Evolutionary conservation across 2,329 filamentous ascomycete species (phyloP).

Genomic region (Colletotrichum liaoningense): DNA sequence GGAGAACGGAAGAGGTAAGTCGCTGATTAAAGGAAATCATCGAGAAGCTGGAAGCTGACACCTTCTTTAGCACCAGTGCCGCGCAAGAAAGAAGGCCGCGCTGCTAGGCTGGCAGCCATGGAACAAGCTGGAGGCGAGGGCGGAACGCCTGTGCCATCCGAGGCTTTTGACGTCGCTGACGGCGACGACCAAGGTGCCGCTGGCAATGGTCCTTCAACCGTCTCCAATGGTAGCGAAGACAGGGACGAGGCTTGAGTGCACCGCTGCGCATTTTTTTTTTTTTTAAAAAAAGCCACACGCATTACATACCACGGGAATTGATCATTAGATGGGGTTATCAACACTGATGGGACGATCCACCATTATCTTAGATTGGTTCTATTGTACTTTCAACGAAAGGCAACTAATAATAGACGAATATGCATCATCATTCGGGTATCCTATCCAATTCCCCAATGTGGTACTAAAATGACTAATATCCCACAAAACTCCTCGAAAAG

Average conservation of each 20-base stretch:
- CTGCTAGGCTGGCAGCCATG: conserved; percentile 64
- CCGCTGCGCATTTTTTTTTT: too few species aligned
- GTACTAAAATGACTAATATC: background rate
- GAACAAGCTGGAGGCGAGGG: conserved; percentile 31
- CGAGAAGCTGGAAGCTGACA: conserved; percentile 33
- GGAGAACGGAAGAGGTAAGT: conserved; percentile 89
- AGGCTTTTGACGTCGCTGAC: background rate
- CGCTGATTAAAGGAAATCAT: conserved; percentile 18
- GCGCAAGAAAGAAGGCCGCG: conserved; percentile 66
- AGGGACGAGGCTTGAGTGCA: background rate
- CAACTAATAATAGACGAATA: background rate
- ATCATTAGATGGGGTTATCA: background rate
- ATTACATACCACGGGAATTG: background rate
- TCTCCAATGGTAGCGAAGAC: background rate
- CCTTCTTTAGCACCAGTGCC: conserved; percentile 57
- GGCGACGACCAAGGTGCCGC: background rate
- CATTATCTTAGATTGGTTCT: conserved; percentile 2
- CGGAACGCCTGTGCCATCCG: background rate
- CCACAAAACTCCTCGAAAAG: background rate
- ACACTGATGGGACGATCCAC: background rate
- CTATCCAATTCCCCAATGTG: background rate
- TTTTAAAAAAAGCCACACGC: background rate
- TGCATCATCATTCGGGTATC: conserved; percentile 2
- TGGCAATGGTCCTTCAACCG: background rate
- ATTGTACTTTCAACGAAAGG: conserved; percentile 2